Percentiles rank a stretch among this genome's conserved stretches.
phyloP scores from a whole-genome alignment of 805 yeast genomes.

The Kuraishia piskuri region DNA sequence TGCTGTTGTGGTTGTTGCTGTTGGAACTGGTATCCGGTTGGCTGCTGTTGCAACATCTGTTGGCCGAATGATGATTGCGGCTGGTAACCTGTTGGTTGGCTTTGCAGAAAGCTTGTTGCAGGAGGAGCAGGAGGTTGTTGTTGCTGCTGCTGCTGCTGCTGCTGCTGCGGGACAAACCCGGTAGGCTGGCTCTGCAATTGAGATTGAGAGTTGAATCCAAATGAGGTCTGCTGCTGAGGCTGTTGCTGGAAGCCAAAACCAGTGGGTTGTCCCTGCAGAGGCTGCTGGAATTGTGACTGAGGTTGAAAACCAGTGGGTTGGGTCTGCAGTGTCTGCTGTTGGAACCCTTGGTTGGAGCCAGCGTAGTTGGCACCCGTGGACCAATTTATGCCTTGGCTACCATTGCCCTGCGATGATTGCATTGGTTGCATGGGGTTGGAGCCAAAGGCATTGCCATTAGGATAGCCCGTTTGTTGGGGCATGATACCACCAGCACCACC shows the following conservation, averaged over 20 bases:
- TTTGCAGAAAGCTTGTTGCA: neutral
- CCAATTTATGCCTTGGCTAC: neutral
- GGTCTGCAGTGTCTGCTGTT: slow-evolving; percentile 6
- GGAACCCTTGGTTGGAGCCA: slow-evolving; percentile 2
- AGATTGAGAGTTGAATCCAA: slow-evolving; percentile 14
- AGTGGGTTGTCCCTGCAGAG: slow-evolving; percentile 20
- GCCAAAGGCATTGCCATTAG: slow-evolving; percentile 8
- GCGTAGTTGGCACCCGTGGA: neutral
- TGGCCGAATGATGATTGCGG: slow-evolving; percentile 28
- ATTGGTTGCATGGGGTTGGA: neutral
- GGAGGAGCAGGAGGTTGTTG: slow-evolving; percentile 6
- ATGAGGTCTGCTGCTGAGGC: slow-evolving; percentile 23
- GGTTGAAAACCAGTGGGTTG: slow-evolving; percentile 30
- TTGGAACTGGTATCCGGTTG: slow-evolving; percentile 17
- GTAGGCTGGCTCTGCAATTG: slow-evolving; percentile 22
- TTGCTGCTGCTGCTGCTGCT: slow-evolving; percentile 16
- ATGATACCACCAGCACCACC: slow-evolving; percentile 12
- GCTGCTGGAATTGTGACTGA: slow-evolving; percentile 24
- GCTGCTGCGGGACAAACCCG: slow-evolving; percentile 22
- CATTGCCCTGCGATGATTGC: neutral
- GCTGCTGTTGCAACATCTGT: slow-evolving; percentile 14
- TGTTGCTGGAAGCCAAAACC: slow-evolving; percentile 23
- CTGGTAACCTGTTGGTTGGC: slow-evolving; percentile 26
- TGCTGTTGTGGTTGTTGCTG: slow-evolving; percentile 8
- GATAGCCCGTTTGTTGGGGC: slow-evolving; percentile 15